Conservation (phyloP, 2,329 filamentous ascomycete species). For the Calonectria naviculata region DNA sequence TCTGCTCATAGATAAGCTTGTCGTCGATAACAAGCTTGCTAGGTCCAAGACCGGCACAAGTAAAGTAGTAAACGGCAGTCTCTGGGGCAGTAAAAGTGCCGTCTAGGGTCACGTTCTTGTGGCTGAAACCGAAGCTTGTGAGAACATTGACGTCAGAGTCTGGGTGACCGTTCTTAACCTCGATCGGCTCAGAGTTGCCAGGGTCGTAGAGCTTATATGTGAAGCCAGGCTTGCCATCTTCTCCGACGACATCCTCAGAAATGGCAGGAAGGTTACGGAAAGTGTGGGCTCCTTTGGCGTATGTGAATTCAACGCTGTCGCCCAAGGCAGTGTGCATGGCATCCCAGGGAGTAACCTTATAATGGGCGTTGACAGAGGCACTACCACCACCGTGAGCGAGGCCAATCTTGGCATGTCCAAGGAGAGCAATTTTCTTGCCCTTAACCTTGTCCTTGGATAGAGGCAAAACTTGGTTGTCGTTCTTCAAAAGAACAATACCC, state of each 20-base stretch:
- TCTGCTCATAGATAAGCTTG: conserved; percentile 45
- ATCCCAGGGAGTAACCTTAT: conserved; percentile 48
- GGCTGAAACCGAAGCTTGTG: conserved; percentile 30
- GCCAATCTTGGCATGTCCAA: conserved; percentile 48
- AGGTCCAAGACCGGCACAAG: conserved; percentile 44
- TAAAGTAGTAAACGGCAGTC: conserved; percentile 46
- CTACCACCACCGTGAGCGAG: conserved; percentile 52
- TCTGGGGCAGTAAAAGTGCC: conserved; percentile 45
- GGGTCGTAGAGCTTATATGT: conserved; percentile 44
- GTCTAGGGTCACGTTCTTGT: conserved; percentile 44
- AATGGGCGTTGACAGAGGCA: conserved; percentile 48
- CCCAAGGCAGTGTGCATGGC: conserved; percentile 42
- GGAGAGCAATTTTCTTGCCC: conserved; percentile 46
- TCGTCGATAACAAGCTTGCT: conserved; percentile 45
- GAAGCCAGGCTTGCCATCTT: conserved; percentile 47
- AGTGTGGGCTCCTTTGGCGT: conserved; percentile 45
- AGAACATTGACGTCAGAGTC: conserved; percentile 40
- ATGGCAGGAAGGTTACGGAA: conserved; percentile 38
- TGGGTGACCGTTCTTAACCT: conserved; percentile 37
- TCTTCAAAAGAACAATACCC: conserved; percentile 73
- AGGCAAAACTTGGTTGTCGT: conserved; percentile 67
- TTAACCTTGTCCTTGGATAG: conserved; percentile 54
- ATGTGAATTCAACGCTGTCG: conserved; percentile 41
- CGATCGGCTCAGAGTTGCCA: conserved; percentile 37
- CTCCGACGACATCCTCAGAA: conserved; percentile 41